phyloP scores from a whole-genome alignment of 352 stramenopile genomes.

The Pythium aristosporum region DNA sequence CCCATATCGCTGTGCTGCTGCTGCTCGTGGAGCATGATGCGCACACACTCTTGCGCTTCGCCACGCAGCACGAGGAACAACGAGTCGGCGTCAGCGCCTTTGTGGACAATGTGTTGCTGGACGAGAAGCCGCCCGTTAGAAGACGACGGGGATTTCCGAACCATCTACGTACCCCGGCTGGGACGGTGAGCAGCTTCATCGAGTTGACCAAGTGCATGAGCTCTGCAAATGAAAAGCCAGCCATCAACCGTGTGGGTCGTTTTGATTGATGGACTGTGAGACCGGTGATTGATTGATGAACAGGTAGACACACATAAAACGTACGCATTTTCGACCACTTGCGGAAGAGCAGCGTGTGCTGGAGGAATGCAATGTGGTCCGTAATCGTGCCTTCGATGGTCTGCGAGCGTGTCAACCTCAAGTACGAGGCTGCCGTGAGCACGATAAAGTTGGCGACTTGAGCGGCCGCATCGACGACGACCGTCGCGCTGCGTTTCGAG shows the following conservation, averaged over 20 bases:
- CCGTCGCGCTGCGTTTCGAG: conserved; percentile 80
- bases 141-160: not conserved
- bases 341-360: conserved; percentile 75
- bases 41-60: conserved; percentile 68
- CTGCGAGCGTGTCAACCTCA: conserved; percentile 80
- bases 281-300: not conserved
- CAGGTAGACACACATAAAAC: conserved; percentile 7
- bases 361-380: conserved; percentile 81
- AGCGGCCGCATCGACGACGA: conserved; percentile 65
- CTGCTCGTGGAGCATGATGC: conserved; percentile 57
- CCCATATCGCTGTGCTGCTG: conserved; percentile 29
- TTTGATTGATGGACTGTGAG: no score
- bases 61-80: conserved; percentile 78
- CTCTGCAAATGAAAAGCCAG: conserved; percentile 33
- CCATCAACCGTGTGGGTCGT: not conserved
- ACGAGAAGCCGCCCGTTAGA: not conserved
- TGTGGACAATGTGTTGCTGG: conserved; percentile 80
- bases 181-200: conserved; percentile 71
- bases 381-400: conserved; percentile 82
- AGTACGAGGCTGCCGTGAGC: conserved; percentile 75
- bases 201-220: conserved; percentile 85
- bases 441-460: conserved; percentile 85
- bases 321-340: conserved; percentile 86
- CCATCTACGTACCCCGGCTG: conserved; percentile 40
- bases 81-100: conserved; percentile 70